Evolutionary conservation across 768 basidiomycete genomes (phyloP), one percentile per base, ranked within the genome.

Genomic region (Kwoniella pini): DNA sequence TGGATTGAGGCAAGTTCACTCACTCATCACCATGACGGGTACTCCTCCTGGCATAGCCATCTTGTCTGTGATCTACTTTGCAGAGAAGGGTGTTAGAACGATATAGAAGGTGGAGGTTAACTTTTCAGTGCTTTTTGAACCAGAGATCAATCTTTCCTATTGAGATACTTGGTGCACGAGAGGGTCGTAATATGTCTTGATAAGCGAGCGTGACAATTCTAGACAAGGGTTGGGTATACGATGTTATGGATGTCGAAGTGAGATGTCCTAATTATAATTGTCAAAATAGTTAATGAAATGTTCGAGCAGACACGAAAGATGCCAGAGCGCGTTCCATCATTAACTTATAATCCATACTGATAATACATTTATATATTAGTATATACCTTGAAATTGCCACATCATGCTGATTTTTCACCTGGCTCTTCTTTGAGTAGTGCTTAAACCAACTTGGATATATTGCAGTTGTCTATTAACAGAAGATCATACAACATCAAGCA

Each of bases 11-110:
- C 30, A 4, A 17, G 15, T 27, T 3, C 27, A 70, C 76, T 64
- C 63, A 79, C 77, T 79, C 78, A 79, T 79, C 43, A 79, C 57
- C 57, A 59, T 51, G 36, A 58, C 38, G 30, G 54, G 54, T 36
- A 57, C 48, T 49, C 39, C 36, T 61, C 63, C 67, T 26, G 70
- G 65, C 65, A 67, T 67, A 10, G 63, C 54, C 70, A 71, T 71
- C 27, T 55, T 65, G 63, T 6, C 26, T 3, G 21, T 26, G 19
- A 49, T 42, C 44, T 36, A 24, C 45, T 5, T 27, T 1, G 46
- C 28, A 54, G 12, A 12, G 24, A 17, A 42, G 36, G 48, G 46
- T 27, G 48, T 15, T 40, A 27, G 46, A 59, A 43, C 17, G 15
- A 22, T 30, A 22, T 27, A 33, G 51, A 45, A 57, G 56, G 30